Evolutionary conservation across 2,329 filamentous ascomycete species (phyloP).

Genomic region (Plectosphaerella plurivora): DNA sequence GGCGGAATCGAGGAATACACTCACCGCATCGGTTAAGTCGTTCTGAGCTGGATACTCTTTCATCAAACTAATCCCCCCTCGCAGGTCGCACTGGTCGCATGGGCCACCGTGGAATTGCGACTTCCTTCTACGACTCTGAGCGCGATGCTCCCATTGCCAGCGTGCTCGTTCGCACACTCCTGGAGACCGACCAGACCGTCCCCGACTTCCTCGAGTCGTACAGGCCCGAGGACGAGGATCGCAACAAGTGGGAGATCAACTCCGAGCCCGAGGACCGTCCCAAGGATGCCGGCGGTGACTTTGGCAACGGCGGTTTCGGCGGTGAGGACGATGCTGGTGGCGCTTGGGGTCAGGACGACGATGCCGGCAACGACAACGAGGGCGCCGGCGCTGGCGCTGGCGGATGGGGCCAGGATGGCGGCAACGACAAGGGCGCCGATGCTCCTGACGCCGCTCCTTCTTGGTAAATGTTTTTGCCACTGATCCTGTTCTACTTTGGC

Average conservation of each 20-base stretch:
- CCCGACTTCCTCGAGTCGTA: slow-evolving; percentile 75
- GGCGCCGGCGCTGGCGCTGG: not conserved
- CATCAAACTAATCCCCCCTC: not conserved
- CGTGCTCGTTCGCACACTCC: slow-evolving; percentile 72
- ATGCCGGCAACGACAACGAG: slow-evolving; percentile 13
- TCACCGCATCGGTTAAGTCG: slow-evolving; percentile 78
- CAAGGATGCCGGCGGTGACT: slow-evolving; percentile 16
- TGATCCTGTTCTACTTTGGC: no score
- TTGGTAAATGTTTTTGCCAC: no score
- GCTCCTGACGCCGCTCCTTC: no score
- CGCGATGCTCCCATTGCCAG: slow-evolving; percentile 68
- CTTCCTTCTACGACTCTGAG: slow-evolving; percentile 79
- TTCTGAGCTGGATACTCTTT: slow-evolving; percentile 3
- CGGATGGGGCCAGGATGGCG: not conserved
- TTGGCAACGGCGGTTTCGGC: slow-evolving; percentile 11
- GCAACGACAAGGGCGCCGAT: slow-evolving; percentile 3
- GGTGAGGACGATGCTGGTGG: slow-evolving; percentile 10
- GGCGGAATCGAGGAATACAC: slow-evolving; percentile 93
- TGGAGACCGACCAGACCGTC: slow-evolving; percentile 73
- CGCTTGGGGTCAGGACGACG: slow-evolving; percentile 11
- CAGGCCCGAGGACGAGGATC: slow-evolving; percentile 44
- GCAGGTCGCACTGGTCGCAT: slow-evolving; percentile 88
- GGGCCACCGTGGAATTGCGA: slow-evolving; percentile 79
- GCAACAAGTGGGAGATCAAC: slow-evolving; percentile 48
- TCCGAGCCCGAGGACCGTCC: slow-evolving; percentile 42